Evolutionary conservation across 1,284 basidiomycete genomes (phyloP), one percentile per base, ranked within the genome.

Genomic region (Trichosporon faecale): DNA sequence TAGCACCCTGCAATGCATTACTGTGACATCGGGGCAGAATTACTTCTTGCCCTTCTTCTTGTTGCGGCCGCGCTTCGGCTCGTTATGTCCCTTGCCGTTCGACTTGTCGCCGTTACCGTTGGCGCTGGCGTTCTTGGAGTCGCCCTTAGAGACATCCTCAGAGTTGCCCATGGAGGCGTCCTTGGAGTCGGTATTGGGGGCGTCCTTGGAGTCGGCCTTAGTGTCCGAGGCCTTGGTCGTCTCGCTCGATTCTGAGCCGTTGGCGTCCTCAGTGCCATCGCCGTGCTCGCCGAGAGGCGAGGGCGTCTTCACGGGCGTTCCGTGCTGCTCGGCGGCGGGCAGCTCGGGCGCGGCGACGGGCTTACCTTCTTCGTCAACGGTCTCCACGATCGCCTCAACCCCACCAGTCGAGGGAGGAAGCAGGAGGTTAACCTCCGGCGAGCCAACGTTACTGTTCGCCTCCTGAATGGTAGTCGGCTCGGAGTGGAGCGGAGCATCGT

Each of bases 1-100:
- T 23, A 44, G 49, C 49, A 25, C 49, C 49, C 49, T 52, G 23
- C 49, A 52, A 52, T 52, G 49, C 49, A 52, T 23, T 11, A 52
- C 49, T 52, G 3, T 52, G 49, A 12, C 16, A 52, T 5, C 2
- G n/a, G 46, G 46, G 11, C 49, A 52, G 29, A 14, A 25, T 61
- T 61, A 61, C 57, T 61, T 61, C 57, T 61, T 61, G 57, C 57
- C 57, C 29, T 61, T 61, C 57, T 31, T 61, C 29, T 61, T 61
- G 57, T 31, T 61, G 29, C 57, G 57, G 14, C 57, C 57, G 57
- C 57, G 57, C 18, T 31, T 61, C 3, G 57, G 27, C 57, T 61
- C 57, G 29, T 31, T 61, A 61, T 61, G 8, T 61, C 57, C 52
- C 52, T 57, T 57, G 52, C 27, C 52, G 52, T 25, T 57, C 11